Evolutionary conservation across 805 yeast genomes (phyloP), one percentile per base, ranked within the genome.

Genomic region (Cyberlindnera mrakii): DNA sequence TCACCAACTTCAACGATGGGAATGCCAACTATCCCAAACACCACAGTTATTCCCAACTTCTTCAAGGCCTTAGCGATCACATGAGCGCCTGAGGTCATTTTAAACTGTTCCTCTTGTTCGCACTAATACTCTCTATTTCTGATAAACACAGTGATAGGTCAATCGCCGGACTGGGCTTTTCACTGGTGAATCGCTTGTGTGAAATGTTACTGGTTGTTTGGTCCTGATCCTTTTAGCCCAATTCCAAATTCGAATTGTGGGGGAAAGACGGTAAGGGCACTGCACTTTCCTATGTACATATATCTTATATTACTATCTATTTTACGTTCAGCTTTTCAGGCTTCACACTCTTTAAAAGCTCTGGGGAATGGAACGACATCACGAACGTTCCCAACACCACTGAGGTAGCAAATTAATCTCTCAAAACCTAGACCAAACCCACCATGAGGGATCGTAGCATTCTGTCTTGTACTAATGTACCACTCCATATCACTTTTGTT

Each of bases 401-500:
- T 72, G 43, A 89, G 65, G 51, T 82, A 90, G 42, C 84, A 78
- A 14, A 93, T 61, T 27, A 93, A 64, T 46, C 99, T 69, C 61
- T 93, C 99, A 52, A 90, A 78, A 0, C 99, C 99, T 70, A 93
- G 68, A 0, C 99, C 99, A 64, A 84, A 93, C 0, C 99, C 99
- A 38, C 99, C 99, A 59, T 91, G 98, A 0, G 97, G 96, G 18
- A 82, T 82, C 3, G 85, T 68, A 0, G 97, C 98, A 52, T 84
- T 80, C 47, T 68, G 68, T 46, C 99, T 71, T 8, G 85, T 68
- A 1, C 81, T 75, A 23, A 82, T 52, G 58, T 90, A 93, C 99
- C 99, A 93, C 27, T 75, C 70, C 61, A 93, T 61, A 2, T 70
- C 74, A 3, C 60, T 56, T 0, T 57, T 37, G 41, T 76, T 73